Base-by-base conservation (phyloP, 331 rosid genomes). In the Erythrophleum ivorense region DNA sequence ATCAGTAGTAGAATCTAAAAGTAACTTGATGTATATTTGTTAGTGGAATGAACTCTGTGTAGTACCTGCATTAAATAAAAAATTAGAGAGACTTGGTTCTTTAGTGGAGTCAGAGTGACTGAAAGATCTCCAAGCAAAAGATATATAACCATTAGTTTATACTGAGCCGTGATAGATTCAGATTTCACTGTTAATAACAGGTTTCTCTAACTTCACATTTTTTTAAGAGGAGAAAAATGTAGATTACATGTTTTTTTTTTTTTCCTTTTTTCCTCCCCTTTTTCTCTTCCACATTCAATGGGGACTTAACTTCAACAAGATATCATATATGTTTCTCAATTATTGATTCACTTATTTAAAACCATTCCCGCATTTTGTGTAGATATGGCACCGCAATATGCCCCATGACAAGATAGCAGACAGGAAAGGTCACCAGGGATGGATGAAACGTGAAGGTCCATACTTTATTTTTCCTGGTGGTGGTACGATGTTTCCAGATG, bases 401-500 rank as follows among this genome's bases (percentile, higher is more conserved):
- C 99, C 99, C 34, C 89, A 96, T 87, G 88, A 92, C 86, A 96
- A 96, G 90, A 91, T 96, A 64, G 99, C 97, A 10, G 98, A 96
- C 72, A 87, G 99, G 91, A 96, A 96, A 89, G 99, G 98, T 88
- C 99, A 96, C 83, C 99, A 96, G 73, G 98, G 99, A 82, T 96
- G 99, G 99, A 96, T 96, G 99, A 94, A 91, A 84, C 86, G 82
- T 78, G 95, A 96, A 79, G 99, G 97, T 50, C 94, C 89, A 11
- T 66, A 91, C 84, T 96, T 96, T 84, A 91, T 94, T 87, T 96
- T 96, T 89, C 99, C 98, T 36, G 99, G 99, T 73, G 99, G 99
- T 49, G 99, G 99, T 71, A 96, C 99, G n/a, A 96, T 96, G 99
- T 96, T 96, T 76, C 97, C 99, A 0, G 99, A 96, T 76, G 99